Percentiles rank a stretch among this genome's conserved stretches.
Conservation (phyloP, 2,329 filamentous ascomycete species). For the Trichoderma semiorbis region DNA sequence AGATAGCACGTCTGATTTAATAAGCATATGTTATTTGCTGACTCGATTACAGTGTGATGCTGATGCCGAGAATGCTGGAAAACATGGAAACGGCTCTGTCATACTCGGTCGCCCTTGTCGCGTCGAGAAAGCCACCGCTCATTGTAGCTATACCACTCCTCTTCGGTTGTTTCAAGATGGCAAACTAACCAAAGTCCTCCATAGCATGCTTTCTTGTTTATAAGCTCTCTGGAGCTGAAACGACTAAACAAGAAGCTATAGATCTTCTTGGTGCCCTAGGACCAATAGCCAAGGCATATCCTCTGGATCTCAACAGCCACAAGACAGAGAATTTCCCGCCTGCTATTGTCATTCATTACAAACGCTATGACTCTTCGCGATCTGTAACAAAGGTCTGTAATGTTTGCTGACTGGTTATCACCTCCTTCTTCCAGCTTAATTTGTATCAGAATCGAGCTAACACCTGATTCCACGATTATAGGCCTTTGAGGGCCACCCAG, state of each 20-base stretch:
- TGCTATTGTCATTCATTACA: conserved; percentile 47
- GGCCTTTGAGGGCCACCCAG: conserved; percentile 29
- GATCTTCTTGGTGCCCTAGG: conserved; percentile 44
- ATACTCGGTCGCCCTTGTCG: conserved; percentile 57
- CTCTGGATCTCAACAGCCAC: conserved; percentile 36
- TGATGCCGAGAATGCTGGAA: conserved; percentile 49
- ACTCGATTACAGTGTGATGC: conserved; percentile 26
- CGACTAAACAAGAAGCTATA: conserved; percentile 43
- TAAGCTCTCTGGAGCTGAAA: conserved; percentile 31
- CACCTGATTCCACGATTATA: background rate
- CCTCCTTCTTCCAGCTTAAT: background rate
- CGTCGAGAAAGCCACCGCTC: conserved; percentile 57
- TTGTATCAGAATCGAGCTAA: background rate
- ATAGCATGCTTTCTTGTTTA: conserved; percentile 50
- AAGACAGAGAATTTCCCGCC: conserved; percentile 34
- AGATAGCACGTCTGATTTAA: background rate
- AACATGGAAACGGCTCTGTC: conserved; percentile 42
- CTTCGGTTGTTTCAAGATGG: background rate
- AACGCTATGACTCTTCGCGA: conserved; percentile 48
- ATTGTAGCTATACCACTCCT: conserved; percentile 42
- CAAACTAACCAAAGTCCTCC: conserved; percentile 19
- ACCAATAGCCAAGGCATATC: conserved; percentile 30
- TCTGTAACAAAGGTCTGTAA: conserved; percentile 37
- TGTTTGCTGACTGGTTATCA: background rate
- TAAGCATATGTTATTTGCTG: background rate